phyloP scores from a whole-genome alignment of 495 filamentous ascomycete genomes.

The Apodospora peruviana region DNA sequence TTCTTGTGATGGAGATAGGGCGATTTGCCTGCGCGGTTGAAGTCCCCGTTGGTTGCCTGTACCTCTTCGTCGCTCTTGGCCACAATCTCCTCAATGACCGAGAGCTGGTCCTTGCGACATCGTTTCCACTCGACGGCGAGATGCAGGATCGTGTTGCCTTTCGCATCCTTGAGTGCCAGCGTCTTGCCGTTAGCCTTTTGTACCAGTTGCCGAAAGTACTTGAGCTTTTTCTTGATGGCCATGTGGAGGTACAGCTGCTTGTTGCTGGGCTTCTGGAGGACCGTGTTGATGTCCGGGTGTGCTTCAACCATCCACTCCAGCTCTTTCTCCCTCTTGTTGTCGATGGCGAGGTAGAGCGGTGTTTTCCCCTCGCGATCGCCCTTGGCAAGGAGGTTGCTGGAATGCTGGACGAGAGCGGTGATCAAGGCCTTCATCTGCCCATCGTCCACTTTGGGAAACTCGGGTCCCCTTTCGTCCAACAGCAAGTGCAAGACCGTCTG shows the following conservation, averaged over 20 bases:
- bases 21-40: slow-evolving; percentile 12
- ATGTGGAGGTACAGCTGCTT: slow-evolving; percentile 20
- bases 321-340: slow-evolving; percentile 15
- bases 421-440: slow-evolving; percentile 14
- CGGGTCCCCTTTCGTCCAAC: not conserved
- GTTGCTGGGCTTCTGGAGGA: slow-evolving; percentile 19
- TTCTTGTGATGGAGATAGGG: slow-evolving; percentile 21
- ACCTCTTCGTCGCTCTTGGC: slow-evolving; percentile 12
- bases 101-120: slow-evolving; percentile 15
- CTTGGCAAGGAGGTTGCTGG: slow-evolving; percentile 8
- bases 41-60: slow-evolving; percentile 5
- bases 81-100: slow-evolving; percentile 17
- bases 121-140: slow-evolving; percentile 21
- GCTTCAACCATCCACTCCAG: slow-evolving; percentile 25
- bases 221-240: slow-evolving; percentile 21
- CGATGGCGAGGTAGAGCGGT: slow-evolving; percentile 19
- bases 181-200: slow-evolving; percentile 12
- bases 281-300: slow-evolving; percentile 15
- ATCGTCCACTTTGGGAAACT: slow-evolving; percentile 2
- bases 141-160: slow-evolving; percentile 24
- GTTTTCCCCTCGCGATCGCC: slow-evolving; percentile 17
- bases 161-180: slow-evolving; percentile 15
- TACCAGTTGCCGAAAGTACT: slow-evolving; percentile 14
- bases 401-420: slow-evolving; percentile 13
- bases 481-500: slow-evolving; percentile 2